Conservation (phyloP, 2,329 filamentous ascomycete species). For the Fusarium algeriense region DNA sequence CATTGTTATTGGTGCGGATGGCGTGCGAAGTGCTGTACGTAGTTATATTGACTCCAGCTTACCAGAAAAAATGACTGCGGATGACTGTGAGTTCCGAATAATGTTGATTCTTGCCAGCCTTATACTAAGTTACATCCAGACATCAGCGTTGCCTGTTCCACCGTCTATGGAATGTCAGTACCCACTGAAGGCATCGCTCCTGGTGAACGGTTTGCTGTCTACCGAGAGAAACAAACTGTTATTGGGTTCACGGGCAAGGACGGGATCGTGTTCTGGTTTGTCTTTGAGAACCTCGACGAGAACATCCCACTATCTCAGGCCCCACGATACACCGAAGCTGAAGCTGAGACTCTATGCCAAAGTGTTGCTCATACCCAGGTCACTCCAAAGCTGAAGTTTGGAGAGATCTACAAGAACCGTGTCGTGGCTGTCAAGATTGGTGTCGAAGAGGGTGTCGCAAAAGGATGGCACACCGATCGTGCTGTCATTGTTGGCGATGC, state of each 20-base stretch:
- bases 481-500: not conserved
- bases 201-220: not conserved
- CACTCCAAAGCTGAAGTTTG: not conserved
- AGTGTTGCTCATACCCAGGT: not conserved
- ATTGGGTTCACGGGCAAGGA: not conserved
- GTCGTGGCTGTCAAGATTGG: not conserved
- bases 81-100: not conserved
- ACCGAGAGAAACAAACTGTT: not conserved
- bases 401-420: not conserved
- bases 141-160: slow-evolving; percentile 1
- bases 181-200: not conserved
- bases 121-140: not conserved
- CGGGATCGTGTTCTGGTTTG: not conserved
- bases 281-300: not conserved
- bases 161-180: not conserved
- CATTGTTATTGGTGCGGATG: not conserved
- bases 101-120: rapidly evolving
- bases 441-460: not conserved
- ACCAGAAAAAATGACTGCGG: not conserved
- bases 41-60: not conserved
- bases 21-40: not conserved
- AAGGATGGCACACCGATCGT: not conserved
- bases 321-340: not conserved
- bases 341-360: not conserved
- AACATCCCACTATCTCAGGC: not conserved